Conservation (phyloP, 352 stramenopile genomes). For the Blastocystis sp. region DNA sequence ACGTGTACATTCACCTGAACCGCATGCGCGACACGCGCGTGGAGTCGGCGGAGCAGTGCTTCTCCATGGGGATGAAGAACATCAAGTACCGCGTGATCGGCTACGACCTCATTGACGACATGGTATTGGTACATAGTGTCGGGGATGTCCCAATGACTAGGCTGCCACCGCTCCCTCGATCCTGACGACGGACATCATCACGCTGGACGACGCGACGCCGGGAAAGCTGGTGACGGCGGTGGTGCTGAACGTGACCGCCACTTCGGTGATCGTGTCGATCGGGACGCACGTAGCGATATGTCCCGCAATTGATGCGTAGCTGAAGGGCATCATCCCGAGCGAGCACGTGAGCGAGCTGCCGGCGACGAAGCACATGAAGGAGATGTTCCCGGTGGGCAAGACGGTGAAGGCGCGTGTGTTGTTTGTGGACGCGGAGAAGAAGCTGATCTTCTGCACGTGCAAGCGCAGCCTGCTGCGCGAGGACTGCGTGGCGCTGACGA, state of each 20-base stretch:
- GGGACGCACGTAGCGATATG: conserved; percentile 2
- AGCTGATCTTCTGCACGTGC: conserved; percentile 49
- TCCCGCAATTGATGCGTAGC: conserved; percentile 4
- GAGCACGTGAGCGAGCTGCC: conserved; percentile 70
- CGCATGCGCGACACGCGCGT: background rate
- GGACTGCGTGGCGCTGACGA: conserved; percentile 7
- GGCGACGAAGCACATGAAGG: background rate
- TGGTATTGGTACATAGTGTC: conserved; percentile 15
- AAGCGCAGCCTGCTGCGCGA: conserved; percentile 41
- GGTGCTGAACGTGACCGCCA: background rate
- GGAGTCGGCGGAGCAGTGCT: background rate
- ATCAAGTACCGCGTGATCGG: conserved; percentile 42
- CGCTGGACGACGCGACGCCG: conserved; percentile 11
- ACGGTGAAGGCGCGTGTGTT: conserved; percentile 20
- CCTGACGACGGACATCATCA: conserved; percentile 3
- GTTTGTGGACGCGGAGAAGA: conserved; percentile 13
- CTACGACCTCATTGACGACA: conserved; percentile 50
- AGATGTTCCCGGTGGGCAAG: conserved; percentile 44
- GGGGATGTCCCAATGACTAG: background rate
- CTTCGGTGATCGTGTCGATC: conserved; percentile 21
- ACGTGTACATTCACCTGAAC: conserved; percentile 18
- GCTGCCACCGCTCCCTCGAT: conserved; percentile 27
- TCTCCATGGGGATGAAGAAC: conserved; percentile 21
- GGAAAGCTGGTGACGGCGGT: conserved; percentile 23
- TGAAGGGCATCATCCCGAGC: conserved; percentile 36